Evolutionary conservation across 2,329 filamentous ascomycete species (phyloP).

Genomic region (Cercospora brassicicola): DNA sequence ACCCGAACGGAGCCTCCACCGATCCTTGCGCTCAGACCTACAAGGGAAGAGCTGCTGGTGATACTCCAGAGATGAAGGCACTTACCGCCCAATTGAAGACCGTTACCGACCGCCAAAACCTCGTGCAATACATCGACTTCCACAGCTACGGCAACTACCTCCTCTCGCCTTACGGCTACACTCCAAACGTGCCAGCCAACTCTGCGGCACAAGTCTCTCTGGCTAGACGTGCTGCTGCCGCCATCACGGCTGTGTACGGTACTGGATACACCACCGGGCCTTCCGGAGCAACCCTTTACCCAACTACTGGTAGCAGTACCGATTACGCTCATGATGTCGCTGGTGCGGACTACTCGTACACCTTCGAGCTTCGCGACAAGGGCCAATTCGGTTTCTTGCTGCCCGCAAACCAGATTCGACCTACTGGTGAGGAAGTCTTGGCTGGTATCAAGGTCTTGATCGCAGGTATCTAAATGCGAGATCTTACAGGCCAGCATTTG

Average conservation of each 20-base stretch:
- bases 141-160: conserved; percentile 65
- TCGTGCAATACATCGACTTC: conserved; percentile 65
- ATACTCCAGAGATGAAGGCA: conserved; percentile 55
- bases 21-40: conserved; percentile 56
- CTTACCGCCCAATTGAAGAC: conserved; percentile 52
- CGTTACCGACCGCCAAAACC: conserved; percentile 49
- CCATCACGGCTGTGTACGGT: conserved; percentile 58
- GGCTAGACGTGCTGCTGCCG: conserved; percentile 51
- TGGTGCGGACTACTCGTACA: conserved; percentile 49
- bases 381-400: conserved; percentile 53
- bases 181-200: conserved; percentile 51
- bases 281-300: conserved; percentile 55
- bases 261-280: conserved; percentile 47
- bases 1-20: conserved; percentile 51
- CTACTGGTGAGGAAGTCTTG: conserved; percentile 51
- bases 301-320: conserved; percentile 50
- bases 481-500: background rate
- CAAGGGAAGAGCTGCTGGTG: conserved; percentile 41
- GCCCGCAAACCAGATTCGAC: conserved; percentile 51
- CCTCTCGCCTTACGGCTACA: conserved; percentile 61
- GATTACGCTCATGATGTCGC: conserved; percentile 49
- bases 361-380: conserved; percentile 53
- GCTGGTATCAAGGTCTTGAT: conserved; percentile 40
- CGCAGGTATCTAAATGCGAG: conserved; percentile 13
- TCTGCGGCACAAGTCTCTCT: conserved; percentile 55